phyloP scores from a whole-genome alignment of 1,284 basidiomycete genomes.

The Termitomyces sp. region DNA sequence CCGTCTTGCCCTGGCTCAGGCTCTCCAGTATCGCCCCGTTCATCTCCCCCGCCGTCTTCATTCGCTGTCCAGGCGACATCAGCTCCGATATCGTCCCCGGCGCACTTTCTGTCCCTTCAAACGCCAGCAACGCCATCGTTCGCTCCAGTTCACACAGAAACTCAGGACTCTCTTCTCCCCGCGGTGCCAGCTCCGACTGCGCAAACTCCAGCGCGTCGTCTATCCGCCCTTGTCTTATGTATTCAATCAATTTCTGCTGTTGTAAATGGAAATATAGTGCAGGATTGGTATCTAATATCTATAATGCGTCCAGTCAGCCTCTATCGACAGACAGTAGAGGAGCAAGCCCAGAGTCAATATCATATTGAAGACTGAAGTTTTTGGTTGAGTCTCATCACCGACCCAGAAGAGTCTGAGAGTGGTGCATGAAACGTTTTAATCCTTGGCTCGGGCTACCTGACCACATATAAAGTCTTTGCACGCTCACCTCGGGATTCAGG shows the following conservation, averaged over 20 bases:
- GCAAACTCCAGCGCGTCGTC: slow-evolving; percentile 86
- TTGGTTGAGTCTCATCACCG: slow-evolving; percentile 73
- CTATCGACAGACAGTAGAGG: slow-evolving; percentile 12
- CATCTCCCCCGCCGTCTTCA: slow-evolving; percentile 91
- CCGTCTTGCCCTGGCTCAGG: slow-evolving; percentile 87
- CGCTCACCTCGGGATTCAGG: slow-evolving; percentile 91
- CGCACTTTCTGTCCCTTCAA: slow-evolving; percentile 69
- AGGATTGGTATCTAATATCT: slow-evolving; percentile 95
- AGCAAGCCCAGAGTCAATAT: slow-evolving; percentile 30
- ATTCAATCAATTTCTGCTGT: slow-evolving; percentile 93
- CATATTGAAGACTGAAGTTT: slow-evolving; percentile 94
- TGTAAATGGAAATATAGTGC: slow-evolving; percentile 89
- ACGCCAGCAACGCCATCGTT: slow-evolving; percentile 94
- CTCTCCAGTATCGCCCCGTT: slow-evolving; percentile 94
- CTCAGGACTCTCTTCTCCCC: slow-evolving; percentile 92
- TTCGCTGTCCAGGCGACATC: slow-evolving; percentile 80
- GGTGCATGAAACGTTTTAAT: slow-evolving; percentile 98
- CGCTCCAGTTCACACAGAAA: slow-evolving; percentile 89
- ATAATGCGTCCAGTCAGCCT: slow-evolving; percentile 17
- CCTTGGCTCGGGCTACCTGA: slow-evolving; percentile 35
- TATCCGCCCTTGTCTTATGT: slow-evolving; percentile 80
- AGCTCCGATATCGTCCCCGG: slow-evolving; percentile 73
- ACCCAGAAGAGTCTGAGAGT: slow-evolving; percentile 78
- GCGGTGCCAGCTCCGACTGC: slow-evolving; percentile 88
- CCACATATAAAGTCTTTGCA: slow-evolving; percentile 12